Base-by-base conservation (phyloP, 768 basidiomycete species). In the Pulveroboletus sp. region DNA sequence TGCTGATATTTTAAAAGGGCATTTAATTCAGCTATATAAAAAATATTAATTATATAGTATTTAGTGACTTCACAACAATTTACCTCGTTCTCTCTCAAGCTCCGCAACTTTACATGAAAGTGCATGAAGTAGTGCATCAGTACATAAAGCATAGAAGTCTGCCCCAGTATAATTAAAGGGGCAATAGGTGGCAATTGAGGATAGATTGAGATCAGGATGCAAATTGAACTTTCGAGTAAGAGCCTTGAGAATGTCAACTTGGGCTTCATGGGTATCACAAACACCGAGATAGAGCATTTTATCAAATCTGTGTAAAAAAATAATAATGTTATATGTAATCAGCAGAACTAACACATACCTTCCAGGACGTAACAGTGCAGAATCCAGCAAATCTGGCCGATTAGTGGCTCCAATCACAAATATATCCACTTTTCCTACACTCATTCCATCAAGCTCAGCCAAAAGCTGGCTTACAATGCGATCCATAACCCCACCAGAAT, bases 401-500 rank as follows among this genome's bases (percentile, higher is more conserved):
- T 97, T 97, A 13, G 94, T 97, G 14, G 94, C 94, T 5, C 93
- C 94, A 66, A 97, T 90, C 13, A 97, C 93, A 66, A 94, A 96
- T 0, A 96, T 86, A 59, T 89, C 83, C 15, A 78, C 73, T 0
- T 78, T 78, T 4, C 83, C 83, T 24, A 71, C 69, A 8, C 83
- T 76, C 81, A 95, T 90, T 3, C 93, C 93, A 71, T 97, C 94
- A 37, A 97, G 75, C 69, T 97, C 94, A 8, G 94, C 92, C 33
- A 97, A 71, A 30, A 96, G 74, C 70, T 96, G 94, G 60, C 90
- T 93, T 50, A 97, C 94, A 61, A 97, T 96, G 15, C 94, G 81
- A 68, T 97, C 94, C 93, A 97, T 97, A 14, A 97, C 94, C 10
- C 94, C 94, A 21, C 93, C 94, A 31, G 93, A 94, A 65, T 97